A percentile compares a stretch with the other conserved stretches of the same genome.
These are phyloP conservation scores for Gentiana straminea DNA, from an alignment of 257 asterid species.

Conservation along the genomic window DNA sequence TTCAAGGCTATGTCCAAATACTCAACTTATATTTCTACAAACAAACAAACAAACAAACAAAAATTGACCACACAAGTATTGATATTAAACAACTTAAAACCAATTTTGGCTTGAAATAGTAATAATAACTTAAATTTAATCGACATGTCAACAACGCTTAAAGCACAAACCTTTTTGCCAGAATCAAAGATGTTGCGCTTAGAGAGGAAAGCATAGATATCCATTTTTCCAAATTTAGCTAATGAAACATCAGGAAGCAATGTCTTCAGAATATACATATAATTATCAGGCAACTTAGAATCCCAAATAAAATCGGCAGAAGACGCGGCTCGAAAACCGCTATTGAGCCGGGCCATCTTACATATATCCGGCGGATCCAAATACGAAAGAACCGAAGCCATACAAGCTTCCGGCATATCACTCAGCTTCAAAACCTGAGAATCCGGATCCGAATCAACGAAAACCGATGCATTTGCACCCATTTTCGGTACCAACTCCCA, in stretches of 20 bases:
- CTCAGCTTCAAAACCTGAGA: slow-evolving; percentile 37
- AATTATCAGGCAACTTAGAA: slow-evolving; percentile 56
- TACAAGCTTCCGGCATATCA: slow-evolving; percentile 75
- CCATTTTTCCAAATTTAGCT: slow-evolving; percentile 33
- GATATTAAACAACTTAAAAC: no score
- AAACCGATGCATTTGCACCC: slow-evolving; percentile 58
- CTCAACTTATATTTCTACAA: no score
- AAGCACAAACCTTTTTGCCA: slow-evolving; percentile 49
- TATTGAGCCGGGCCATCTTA: slow-evolving; percentile 49
- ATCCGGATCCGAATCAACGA: slow-evolving; percentile 10
- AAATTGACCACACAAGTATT: no score
- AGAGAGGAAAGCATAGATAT: slow-evolving; percentile 46
- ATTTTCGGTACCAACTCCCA: slow-evolving; percentile 18
- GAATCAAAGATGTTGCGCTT: slow-evolving; percentile 42
- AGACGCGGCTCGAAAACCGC: slow-evolving; percentile 63
- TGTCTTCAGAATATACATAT: slow-evolving; percentile 30
- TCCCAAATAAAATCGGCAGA: slow-evolving; percentile 82
- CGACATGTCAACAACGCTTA: neutral
- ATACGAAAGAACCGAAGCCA: slow-evolving; percentile 54
- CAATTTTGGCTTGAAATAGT: no score
- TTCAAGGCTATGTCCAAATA: no score
- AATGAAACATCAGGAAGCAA: slow-evolving; percentile 23
- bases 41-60: neutral
- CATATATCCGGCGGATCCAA: slow-evolving; percentile 81
- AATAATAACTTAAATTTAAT: no score